These are phyloP conservation scores for Diddensiella transvaalensis DNA, from an alignment of 805 yeast genomes.

Conservation along the genomic window DNA sequence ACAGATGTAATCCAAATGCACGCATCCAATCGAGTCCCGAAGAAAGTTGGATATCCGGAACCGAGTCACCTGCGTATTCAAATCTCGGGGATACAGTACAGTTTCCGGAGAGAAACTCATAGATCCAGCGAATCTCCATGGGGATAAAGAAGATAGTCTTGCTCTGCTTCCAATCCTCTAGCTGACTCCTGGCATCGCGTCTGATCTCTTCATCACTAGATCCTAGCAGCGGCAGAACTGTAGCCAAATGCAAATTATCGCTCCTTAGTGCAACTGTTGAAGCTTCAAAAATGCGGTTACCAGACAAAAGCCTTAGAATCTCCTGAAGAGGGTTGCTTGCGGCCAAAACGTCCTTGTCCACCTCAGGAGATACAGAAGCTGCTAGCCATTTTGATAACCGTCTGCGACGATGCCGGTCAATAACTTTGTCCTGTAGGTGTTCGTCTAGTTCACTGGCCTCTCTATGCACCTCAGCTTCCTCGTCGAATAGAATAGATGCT, in stretches of 20 bases:
- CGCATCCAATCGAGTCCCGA: slow-evolving; percentile 63
- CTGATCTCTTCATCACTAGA: slow-evolving; percentile 62
- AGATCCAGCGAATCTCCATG: slow-evolving; percentile 50
- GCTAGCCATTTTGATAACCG: slow-evolving; percentile 58
- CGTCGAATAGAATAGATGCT: slow-evolving; percentile 61
- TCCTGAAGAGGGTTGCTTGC: slow-evolving; percentile 44
- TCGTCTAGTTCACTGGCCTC: slow-evolving; percentile 21
- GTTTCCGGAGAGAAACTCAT: slow-evolving; percentile 53
- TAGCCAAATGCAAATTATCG: slow-evolving; percentile 66
- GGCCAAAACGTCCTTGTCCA: slow-evolving; percentile 32
- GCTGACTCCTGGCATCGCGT: slow-evolving; percentile 55
- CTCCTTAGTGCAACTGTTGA: slow-evolving; percentile 55
- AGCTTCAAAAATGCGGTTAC: slow-evolving; percentile 62
- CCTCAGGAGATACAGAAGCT: slow-evolving; percentile 38
- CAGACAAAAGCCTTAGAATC: slow-evolving; percentile 42
- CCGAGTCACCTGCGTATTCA: slow-evolving; percentile 10
- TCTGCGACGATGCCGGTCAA: slow-evolving; percentile 38
- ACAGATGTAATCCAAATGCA: slow-evolving; percentile 54
- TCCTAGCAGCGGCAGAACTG: slow-evolving; percentile 63
- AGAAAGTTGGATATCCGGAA: slow-evolving; percentile 24
- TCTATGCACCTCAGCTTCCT: slow-evolving; percentile 14
- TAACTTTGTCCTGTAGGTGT: slow-evolving; percentile 21
- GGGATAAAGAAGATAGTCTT: slow-evolving; percentile 49
- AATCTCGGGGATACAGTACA: slow-evolving; percentile 31
- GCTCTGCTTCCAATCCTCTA: slow-evolving; percentile 59